Conservation (phyloP, 2,329 filamentous ascomycete species). For the Decorospora gaudefroyi region DNA sequence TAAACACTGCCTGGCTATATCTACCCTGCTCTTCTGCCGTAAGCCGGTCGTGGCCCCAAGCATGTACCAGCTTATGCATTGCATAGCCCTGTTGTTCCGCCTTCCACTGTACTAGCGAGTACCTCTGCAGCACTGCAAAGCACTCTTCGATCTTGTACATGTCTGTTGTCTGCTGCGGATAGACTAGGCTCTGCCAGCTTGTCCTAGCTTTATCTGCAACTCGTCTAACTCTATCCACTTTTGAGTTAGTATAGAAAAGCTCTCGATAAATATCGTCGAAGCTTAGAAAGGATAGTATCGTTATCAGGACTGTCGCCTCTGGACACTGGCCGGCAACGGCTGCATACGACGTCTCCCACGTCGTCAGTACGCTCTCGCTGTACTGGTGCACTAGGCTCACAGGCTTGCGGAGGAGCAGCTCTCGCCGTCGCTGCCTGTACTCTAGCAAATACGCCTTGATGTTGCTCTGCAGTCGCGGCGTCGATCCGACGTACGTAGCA, state of each 20-base stretch:
- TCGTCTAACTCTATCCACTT: not conserved
- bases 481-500: conserved; percentile 18
- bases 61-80: no score
- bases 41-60: no score
- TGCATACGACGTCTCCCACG: conserved; percentile 26
- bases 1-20: no score
- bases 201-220: not conserved
- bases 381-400: conserved; percentile 23
- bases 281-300: conserved; percentile 9
- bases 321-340: conserved; percentile 16
- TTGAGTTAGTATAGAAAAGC: conserved; percentile 7
- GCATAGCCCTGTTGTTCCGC: no score
- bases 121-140: no score
- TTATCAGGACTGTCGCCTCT: conserved; percentile 21
- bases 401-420: conserved; percentile 21
- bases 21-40: no score
- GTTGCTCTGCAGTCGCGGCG: conserved; percentile 21
- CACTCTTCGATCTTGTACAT: no score
- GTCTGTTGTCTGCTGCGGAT: no score
- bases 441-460: conserved; percentile 19
- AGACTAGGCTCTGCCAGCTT: no score
- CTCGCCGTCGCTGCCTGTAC: conserved; percentile 18
- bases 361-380: conserved; percentile 29
- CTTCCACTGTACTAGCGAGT: no score
- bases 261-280: conserved; percentile 18